Evolutionary conservation across 2,329 filamentous ascomycete genomes (phyloP), one percentile per base, ranked within the genome.

Genomic region (Knufia fluminis): DNA sequence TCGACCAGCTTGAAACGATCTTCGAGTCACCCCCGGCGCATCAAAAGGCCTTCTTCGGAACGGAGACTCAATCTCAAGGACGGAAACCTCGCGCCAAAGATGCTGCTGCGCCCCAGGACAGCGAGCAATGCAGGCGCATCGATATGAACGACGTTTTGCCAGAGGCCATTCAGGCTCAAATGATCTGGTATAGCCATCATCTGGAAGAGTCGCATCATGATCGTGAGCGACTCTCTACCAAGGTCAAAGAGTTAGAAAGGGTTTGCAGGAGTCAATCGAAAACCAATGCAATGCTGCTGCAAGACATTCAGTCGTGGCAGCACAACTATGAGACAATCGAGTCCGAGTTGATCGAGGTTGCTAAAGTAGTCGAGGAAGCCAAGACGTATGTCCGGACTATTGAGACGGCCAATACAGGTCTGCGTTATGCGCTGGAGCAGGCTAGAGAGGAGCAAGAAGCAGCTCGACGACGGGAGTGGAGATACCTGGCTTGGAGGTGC

Each of bases 181-280:
- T 46, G 44, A 36, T 46, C 32, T 46, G 44, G 44, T 46, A 46
- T n/a, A 46, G 44, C 33, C 28, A 46, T n/a, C 44, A 38, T n/a
- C 32, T 46, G 3, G 44, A 22, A 28, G 17, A 38, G 20, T 46
- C 44, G 16, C 17, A 36, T 26, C 44, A 38, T 6, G 44, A 46
- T 22, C 44, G 44, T 23, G 31, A 36, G 20, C 19, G 44, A n/a
- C 28, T 46, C 16, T 16, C 7, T 17, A 26, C 9, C 44, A 46
- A 22, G 33, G 32, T 46, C 16, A 38, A 23, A 22, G 44, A 46
- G 32, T 26, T 46, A 28, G 32, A 46, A 46, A 26, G 2, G 10
- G 44, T 46, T 19, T 46, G 31, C 44, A 46, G 38, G 19, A 46
- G 22, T 20, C 44, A 46, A 32, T 36, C 31, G 10, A 38, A 38